These are phyloP conservation scores for Nadsonia starkeyi-henricii DNA, from an alignment of 1,139 yeast species.

Conservation along the genomic window DNA sequence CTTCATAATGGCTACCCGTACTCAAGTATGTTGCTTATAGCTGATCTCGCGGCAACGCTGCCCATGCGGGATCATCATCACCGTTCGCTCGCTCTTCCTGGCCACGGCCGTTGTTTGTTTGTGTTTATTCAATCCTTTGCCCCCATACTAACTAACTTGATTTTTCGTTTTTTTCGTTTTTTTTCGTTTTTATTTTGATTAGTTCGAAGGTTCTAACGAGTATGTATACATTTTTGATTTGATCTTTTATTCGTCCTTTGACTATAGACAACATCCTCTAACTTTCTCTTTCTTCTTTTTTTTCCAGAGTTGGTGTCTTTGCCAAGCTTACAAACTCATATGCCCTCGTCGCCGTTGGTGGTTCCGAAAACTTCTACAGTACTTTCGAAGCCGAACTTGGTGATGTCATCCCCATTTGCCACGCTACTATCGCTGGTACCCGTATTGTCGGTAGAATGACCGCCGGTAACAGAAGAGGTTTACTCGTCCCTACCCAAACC, in stretches of 20 bases:
- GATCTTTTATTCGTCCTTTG: too few species aligned
- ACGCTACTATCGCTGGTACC: constrained; percentile 95
- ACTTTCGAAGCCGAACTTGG: constrained; percentile 97
- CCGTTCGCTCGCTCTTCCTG: too few species aligned
- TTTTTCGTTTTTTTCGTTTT: background rate
- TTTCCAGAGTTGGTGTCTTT: constrained; percentile 94
- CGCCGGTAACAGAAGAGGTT: constrained; percentile 96
- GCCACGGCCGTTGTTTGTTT: too few species aligned
- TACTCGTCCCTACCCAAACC: constrained; percentile 93
- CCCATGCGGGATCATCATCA: too few species aligned
- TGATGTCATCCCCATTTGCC: constrained; percentile 90
- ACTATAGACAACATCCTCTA: too few species aligned
- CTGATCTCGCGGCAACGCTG: too few species aligned
- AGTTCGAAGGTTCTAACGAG: background rate
- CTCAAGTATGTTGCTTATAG: background rate
- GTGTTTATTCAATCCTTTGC: too few species aligned
- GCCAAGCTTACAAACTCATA: constrained; percentile 93
- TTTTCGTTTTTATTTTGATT: background rate
- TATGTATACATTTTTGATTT: too few species aligned
- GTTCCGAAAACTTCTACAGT: constrained; percentile 92
- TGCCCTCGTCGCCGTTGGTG: constrained; percentile 93
- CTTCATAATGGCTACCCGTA: background rate
- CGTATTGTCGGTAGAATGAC: constrained; percentile 97
- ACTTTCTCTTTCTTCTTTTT: too few species aligned
- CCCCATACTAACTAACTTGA: too few species aligned